Evolutionary conservation across 148 eudicot genomes (phyloP).

Genomic region (Nyssa sinensis): DNA sequence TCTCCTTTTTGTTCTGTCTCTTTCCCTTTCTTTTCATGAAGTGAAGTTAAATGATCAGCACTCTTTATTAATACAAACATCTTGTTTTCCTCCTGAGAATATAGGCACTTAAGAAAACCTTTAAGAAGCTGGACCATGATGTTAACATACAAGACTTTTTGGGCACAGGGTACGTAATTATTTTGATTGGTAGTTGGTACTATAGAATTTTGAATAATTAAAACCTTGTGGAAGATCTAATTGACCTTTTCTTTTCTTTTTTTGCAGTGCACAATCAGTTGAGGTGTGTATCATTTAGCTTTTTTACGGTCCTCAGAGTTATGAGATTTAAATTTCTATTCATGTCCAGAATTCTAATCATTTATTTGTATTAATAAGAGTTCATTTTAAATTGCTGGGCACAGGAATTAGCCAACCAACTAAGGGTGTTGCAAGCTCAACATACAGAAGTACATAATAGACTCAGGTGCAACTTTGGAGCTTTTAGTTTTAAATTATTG

Average conservation of each 20-base stretch:
- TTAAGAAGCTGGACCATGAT: constrained; percentile 76
- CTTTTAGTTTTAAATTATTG: constrained; percentile 3
- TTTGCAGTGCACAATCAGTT: constrained; percentile 62
- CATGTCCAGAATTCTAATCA: too few relatives aligned
- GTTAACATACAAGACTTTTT: constrained; percentile 63
- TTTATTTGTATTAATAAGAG: constrained; percentile 7
- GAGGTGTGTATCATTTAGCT: constrained; percentile 42
- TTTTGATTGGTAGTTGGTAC: background rate
- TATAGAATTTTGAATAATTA: background rate
- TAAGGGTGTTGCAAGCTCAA: constrained; percentile 46
- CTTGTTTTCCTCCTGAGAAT: constrained; percentile 16
- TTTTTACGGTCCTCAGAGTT: too few relatives aligned
- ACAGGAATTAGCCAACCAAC: constrained; percentile 59
- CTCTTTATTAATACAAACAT: background rate
- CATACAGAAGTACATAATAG: constrained; percentile 47
- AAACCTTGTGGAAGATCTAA: constrained; percentile 23
- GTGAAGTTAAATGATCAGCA: background rate
- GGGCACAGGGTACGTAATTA: constrained; percentile 55
- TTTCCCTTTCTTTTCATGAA: background rate
- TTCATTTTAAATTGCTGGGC: constrained; percentile 8
- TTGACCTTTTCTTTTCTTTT: constrained; percentile 12
- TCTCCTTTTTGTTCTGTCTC: background rate
- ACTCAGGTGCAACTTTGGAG: constrained; percentile 38
- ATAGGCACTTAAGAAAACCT: constrained; percentile 72
- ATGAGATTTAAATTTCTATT: too few relatives aligned